Base-by-base conservation (phyloP, 192 early-diverging fungal species). In the Backusella psychrophila region DNA sequence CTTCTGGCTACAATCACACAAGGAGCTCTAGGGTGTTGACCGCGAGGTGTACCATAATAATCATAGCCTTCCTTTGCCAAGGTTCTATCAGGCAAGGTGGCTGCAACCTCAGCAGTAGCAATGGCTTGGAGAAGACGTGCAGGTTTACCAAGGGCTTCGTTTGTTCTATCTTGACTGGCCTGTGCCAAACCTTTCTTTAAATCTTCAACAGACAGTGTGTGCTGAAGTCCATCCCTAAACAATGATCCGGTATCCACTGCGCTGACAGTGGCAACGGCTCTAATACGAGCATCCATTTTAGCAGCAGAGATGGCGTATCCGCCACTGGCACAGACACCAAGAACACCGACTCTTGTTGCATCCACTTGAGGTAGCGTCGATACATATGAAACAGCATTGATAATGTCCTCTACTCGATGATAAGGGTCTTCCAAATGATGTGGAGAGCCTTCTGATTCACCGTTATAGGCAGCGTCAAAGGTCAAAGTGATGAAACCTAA, bases 241-340 rank as follows among this genome's bases (percentile, higher is more conserved):
- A 78, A 34, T 0, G 19, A 39, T 4, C 80, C 80, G 12, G 73
- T 6, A 69, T 70, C 59, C 5, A 71, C 80, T 2, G 31, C 67
- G 12, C 76, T 70, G 38, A 75, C 53, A 31, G 53, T 63, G 1
- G 67, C 80, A 8, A 77, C 35, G 21, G 76, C 80, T 53, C 73
- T 81, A 66, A 81, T 36, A 14, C 80, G 80, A 3, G 6, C 3
- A 33, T 81, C 80, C 2, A 66, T 53, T n/a, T 76, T 70, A 12
- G 76, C 66, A 5, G 76, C 67, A 33, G 31, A 21, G 19, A 77
- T 6, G 1, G 56, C 66, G 21, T 77, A 81, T 26, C 80, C 80
- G 9, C 80, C 80, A 36, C 80, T 69, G 3, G 80, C 80, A 63
- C 80, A 81, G 31, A 81, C 34, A 41, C 80, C 80, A n/a, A 81